Evolutionary conservation across 371 early-diverging fungal genomes (phyloP), one percentile per base, ranked within the genome.

Genomic region (Coemansia sp.): DNA sequence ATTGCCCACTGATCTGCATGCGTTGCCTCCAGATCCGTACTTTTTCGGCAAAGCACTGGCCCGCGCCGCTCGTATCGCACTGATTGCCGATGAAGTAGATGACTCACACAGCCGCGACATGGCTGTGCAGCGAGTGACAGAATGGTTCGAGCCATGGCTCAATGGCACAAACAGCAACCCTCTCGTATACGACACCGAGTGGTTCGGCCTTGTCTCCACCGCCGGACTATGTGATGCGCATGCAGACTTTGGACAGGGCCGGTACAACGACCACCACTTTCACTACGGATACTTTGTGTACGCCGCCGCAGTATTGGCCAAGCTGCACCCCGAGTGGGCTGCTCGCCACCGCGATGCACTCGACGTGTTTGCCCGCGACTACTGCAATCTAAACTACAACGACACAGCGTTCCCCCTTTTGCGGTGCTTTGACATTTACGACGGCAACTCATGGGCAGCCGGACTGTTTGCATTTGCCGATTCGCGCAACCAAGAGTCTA

Each of bases 201-300:
- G 90, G 82, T 77, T 69, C 6, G 92, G 92, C 5, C 61, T 89
- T n/a, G 82, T 88, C 8, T 81, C 86, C 31, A 55, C 55, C 2
- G 75, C 77, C 11, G 90, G 89, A 0, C 58, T 82, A 22, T 21
- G 56, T 8, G 85, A 83, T 22, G 50, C 77, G 0, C 55, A 62
- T 0, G 82, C 84, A 0, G 87, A 85, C 62, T 86, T 83, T 70
- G 87, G 87, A 14, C 85, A 84, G 66, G 82, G 77, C 5, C 75
- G 79, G 60, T 86, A 86, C 76, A 86, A 86, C 64, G 92, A 92
- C 71, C 92, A 90, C 68, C 90, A 92, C 66, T 92, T 86, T 82
- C 90, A 89, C 68, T 88, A 90, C 51, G 92, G 92, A 0, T 92
- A 92, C 65, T 84, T 84, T 61, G 67, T 84, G 27, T 84, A 86